Evolutionary conservation across 805 yeast genomes (phyloP).

Genomic region (Monosporozyma aerobia): DNA sequence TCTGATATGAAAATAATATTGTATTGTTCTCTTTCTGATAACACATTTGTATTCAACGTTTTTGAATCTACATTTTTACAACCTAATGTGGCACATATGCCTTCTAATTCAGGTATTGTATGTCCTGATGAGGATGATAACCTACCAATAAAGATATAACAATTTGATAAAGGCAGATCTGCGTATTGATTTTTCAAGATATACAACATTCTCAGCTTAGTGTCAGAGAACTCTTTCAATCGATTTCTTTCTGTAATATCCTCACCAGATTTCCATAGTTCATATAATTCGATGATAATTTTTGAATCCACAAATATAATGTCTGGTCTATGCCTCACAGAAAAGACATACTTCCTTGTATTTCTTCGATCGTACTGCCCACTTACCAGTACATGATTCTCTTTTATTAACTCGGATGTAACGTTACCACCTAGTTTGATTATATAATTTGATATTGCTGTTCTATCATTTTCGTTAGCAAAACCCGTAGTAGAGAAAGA

Average conservation of each 20-base stretch:
- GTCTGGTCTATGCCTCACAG: slow-evolving; percentile 23
- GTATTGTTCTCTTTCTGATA: background rate
- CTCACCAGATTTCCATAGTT: slow-evolving; percentile 27
- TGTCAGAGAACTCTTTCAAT: slow-evolving; percentile 2
- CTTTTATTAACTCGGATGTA: slow-evolving; percentile 50
- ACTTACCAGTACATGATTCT: slow-evolving; percentile 49
- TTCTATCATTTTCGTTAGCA: slow-evolving; percentile 30
- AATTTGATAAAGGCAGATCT: slow-evolving; percentile 16
- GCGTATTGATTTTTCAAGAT: slow-evolving; percentile 13
- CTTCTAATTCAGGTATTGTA: slow-evolving; percentile 7
- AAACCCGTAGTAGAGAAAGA: slow-evolving; percentile 53
- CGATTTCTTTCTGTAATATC: slow-evolving; percentile 10
- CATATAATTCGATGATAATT: slow-evolving; percentile 17
- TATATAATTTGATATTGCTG: slow-evolving; percentile 38
- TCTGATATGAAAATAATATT: slow-evolving; percentile 24
- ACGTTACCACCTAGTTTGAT: slow-evolving; percentile 50
- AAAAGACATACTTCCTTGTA: slow-evolving; percentile 24
- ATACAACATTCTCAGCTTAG: slow-evolving; percentile 8
- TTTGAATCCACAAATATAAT: slow-evolving; percentile 16
- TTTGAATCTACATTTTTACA: background rate
- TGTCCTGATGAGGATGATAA: slow-evolving; percentile 4
- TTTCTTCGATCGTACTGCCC: slow-evolving; percentile 35
- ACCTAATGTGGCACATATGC: slow-evolving; percentile 8
- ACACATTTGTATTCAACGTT: background rate
- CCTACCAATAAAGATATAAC: slow-evolving; percentile 26